Evolutionary conservation across 148 eudicot genomes (phyloP), one percentile per base, ranked within the genome.

Genomic region (Salicornia ramosissima): DNA sequence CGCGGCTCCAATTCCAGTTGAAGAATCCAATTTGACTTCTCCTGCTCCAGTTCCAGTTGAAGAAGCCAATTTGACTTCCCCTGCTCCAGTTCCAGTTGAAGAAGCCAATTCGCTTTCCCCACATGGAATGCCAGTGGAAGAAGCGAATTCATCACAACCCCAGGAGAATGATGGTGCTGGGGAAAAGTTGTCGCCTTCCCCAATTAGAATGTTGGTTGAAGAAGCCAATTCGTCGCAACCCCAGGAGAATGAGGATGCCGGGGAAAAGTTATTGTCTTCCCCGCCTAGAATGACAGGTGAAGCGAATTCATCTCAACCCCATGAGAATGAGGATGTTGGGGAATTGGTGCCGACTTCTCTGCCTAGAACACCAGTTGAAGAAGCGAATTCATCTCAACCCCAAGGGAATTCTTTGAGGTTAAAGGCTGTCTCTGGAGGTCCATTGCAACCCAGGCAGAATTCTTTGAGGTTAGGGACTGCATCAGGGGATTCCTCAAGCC

Each of bases 401-500:
- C 78, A 69, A 33, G 71, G 40, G 73, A 63, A 28, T 57, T 69
- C 36, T 40, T 24, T 60, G 15, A 60, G 26, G 16, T 10, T 65
- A 30, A 84, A 75, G 61, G 80, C 63, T 10, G 59, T 34, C 4
- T 78, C 81, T 1, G 84, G 69, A n/a, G 84, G 64, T 64, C 59
- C 78, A 19, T 49, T 5, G 24, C 83, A 81, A 51, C 76, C 55
- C 25, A 75, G 69, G 42, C 73, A 53, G 73, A 67, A 26, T 57
- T 63, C 21, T 25, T 14, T 59, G 15, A 55, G 26, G 13, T 13
- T 65, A 30, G 88, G 75, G 65, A 81, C 63, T 5, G 63, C 33
- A 5, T 78, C 83, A 3, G 86, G 69, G n/a, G 84, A 64, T 64
- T 64, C 78, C 0, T 65, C 64, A 0, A 80, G 74, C 63, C 80